Evolutionary conservation across 2,329 filamentous ascomycete species (phyloP), one percentile per base, ranked within the genome.

Genomic region (Blastomyces parvus): DNA sequence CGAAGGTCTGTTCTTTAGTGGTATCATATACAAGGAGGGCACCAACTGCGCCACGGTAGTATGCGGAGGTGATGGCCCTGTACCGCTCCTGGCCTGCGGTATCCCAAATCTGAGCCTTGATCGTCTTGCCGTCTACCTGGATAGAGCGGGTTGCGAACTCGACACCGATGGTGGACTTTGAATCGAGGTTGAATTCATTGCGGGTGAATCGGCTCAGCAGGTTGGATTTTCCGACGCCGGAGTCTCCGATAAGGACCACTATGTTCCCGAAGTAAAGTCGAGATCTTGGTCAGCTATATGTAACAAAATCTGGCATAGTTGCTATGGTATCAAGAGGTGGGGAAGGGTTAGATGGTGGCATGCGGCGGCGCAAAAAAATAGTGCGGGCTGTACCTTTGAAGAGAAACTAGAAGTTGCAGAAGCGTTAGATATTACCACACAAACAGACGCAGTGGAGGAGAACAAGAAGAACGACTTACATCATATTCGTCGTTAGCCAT

Each of bases 401-500:
- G 77, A 97, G 91, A 79, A 97, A 97, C 92, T 48, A 48, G 42
- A 13, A 3, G 44, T 46, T 48, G 58, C 22, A 30, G 61, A 56
- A 70, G 57, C 36, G 53, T 60, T 58, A 67, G 60, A 40, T 48
- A 44, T 38, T 5, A 52, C 52, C 7, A 14, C 42, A 19, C 19
- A 48, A 38, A 19, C 9, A 17, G 13, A 38, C 9, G 19, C 11
- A 13, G 38, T 17, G 25, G 19, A 56, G n/a, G 8, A 56, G 27
- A 38, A 55, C 64, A 58, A 81, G n/a, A 13, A 56, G 27, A 38
- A 56, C 63, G 60, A 81, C 91, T 84, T 83, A 97, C 93, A 88
- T 99, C 94, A 83, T 99, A 99, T 84, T 99, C 94, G 86, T 99
- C 94, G 88, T 97, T 99, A 76, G 93, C 94, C 94, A 97, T 99